Evolutionary conservation across 345 rosid species (phyloP).

Genomic region (Salix dunnii): DNA sequence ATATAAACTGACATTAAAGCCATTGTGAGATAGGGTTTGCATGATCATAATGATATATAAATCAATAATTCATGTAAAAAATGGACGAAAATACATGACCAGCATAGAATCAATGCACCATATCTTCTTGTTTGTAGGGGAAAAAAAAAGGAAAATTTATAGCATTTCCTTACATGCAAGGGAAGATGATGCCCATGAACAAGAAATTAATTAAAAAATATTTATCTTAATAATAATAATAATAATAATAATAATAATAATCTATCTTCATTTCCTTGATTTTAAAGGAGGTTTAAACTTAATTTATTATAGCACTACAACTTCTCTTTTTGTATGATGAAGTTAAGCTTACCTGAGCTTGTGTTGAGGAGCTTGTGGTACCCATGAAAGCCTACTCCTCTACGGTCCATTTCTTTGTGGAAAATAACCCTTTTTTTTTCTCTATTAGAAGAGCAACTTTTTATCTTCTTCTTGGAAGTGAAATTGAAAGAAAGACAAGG

Average conservation of each 20-base stretch:
- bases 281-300: background rate
- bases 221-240: background rate
- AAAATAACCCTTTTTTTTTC: background rate
- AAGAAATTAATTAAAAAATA: background rate
- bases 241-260: background rate
- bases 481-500: slow-evolving; percentile 8
- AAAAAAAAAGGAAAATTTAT: background rate
- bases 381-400: slow-evolving; percentile 70
- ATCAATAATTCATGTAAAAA: background rate
- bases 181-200: background rate
- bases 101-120: background rate
- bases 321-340: background rate
- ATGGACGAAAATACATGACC: background rate
- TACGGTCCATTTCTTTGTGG: slow-evolving; percentile 41
- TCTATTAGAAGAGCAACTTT: background rate
- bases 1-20: background rate
- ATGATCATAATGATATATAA: background rate
- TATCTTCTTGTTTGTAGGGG: background rate
- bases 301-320: background rate
- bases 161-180: slow-evolving; percentile 8
- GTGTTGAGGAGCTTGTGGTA: slow-evolving; percentile 49
- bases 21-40: background rate
- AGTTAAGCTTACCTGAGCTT: slow-evolving; percentile 29
- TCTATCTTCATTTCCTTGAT: too few species aligned
- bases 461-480: background rate